A percentile compares a stretch with the other conserved stretches of the same genome.
phyloP scores from a whole-genome alignment of 306 rosid genomes.

The Ammopiptanthus mongolicus region DNA sequence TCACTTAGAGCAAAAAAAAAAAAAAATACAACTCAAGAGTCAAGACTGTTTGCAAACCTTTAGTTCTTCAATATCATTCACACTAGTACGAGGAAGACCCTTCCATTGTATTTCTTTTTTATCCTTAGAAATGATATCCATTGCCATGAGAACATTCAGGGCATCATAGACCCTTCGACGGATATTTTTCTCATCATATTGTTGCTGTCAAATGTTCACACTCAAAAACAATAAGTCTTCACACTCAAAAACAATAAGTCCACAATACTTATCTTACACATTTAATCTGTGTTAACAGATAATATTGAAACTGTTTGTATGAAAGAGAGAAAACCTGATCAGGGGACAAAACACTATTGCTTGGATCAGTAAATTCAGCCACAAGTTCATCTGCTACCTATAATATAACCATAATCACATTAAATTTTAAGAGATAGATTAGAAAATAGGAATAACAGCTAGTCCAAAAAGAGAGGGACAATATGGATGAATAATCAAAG shows the following conservation, averaged over 20 bases:
- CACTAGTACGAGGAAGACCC: conserved; percentile 92
- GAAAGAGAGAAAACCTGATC: conserved; percentile 73
- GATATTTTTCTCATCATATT: conserved; percentile 93
- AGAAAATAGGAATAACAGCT: neutral
- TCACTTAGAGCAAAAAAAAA: neutral
- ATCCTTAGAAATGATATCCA: conserved; percentile 98
- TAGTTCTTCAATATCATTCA: conserved; percentile 82
- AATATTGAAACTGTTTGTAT: conserved; percentile 3
- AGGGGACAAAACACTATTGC: conserved; percentile 57
- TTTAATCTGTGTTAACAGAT: conserved; percentile 4
- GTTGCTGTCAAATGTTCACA: conserved; percentile 65
- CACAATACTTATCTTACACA: neutral
- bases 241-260: conserved; percentile 5
- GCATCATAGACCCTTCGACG: conserved; percentile 98
- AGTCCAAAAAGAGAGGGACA: neutral
- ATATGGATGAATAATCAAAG: conserved; percentile 27
- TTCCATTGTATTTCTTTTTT: conserved; percentile 98
- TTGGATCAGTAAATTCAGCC: conserved; percentile 85
- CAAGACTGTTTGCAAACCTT: conserved; percentile 50
- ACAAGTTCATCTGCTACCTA: conserved; percentile 99
- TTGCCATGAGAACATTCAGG: conserved; percentile 96
- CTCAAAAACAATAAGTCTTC: conserved; percentile 1
- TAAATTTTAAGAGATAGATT: neutral
- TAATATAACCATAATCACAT: conserved; percentile 20
- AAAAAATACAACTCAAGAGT: neutral